Percentiles rank a stretch among this genome's conserved stretches.
These are phyloP conservation scores for Acanthamoeba sp. DNA, from an alignment of 208 protist genomes.

Conservation along the genomic window DNA sequence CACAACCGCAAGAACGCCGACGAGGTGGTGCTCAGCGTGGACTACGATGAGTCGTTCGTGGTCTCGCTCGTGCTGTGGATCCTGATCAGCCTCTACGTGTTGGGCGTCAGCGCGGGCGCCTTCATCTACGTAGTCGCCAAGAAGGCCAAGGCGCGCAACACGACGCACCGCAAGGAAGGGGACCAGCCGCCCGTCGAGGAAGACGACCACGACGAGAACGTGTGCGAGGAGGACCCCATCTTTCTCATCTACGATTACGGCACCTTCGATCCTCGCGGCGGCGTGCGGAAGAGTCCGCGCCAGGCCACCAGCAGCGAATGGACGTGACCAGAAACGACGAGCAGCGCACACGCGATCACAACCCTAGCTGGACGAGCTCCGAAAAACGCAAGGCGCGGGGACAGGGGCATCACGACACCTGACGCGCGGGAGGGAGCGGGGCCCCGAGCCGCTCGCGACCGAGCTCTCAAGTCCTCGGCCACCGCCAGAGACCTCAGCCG, in stretches of 20 bases:
- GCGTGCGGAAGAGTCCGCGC: neutral
- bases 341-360: no score
- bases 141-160: neutral
- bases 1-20: neutral
- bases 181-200: neutral
- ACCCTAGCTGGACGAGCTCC: no score
- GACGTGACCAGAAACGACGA: neutral
- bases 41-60: neutral
- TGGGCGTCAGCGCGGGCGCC: constrained; percentile 35
- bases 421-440: no score
- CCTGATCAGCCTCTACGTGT: constrained; percentile 1
- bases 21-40: neutral
- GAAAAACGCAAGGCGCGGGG: no score
- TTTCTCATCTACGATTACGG: constrained; percentile 55
- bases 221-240: constrained; percentile 30
- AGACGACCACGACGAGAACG: neutral
- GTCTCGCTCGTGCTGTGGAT: constrained; percentile 35
- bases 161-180: neutral
- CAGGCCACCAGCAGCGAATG: neutral
- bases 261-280: neutral
- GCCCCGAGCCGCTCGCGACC: no score
- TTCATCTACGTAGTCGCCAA: constrained; percentile 13
- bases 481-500: no score
- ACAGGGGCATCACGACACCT: no score
- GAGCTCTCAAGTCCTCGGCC: no score